Conservation (phyloP, 768 basidiomycete genomes). For the Tulasnella sp. region DNA sequence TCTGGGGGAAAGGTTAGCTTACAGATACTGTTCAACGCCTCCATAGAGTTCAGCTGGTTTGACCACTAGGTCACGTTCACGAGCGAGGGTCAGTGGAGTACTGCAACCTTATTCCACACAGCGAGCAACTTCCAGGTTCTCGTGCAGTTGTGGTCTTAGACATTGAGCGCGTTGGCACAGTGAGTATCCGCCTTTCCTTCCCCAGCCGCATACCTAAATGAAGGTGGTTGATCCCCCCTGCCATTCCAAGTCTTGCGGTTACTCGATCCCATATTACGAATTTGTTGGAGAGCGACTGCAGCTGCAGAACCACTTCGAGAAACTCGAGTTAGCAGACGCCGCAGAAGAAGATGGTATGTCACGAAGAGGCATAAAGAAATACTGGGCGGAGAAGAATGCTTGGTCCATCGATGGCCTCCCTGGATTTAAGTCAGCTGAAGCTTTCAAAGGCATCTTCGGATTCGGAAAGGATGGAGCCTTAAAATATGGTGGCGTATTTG, state of each 20-base stretch:
- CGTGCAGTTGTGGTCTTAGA: constrained; percentile 50
- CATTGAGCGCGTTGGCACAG: constrained; percentile 46
- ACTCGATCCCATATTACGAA: constrained; percentile 47
- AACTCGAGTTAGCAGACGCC: constrained; percentile 36
- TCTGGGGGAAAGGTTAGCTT: constrained; percentile 45
- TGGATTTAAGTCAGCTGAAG: constrained; percentile 26
- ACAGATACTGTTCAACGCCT: not conserved
- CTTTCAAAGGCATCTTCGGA: not conserved
- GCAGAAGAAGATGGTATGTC: constrained; percentile 18
- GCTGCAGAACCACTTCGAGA: constrained; percentile 36
- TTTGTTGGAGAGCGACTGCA: constrained; percentile 45
- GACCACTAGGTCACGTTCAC: constrained; percentile 40
- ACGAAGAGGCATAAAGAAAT: constrained; percentile 39
- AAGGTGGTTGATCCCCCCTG: not conserved
- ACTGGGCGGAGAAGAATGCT: constrained; percentile 43
- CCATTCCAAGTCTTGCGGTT: constrained; percentile 52
- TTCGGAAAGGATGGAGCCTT: too few species aligned
- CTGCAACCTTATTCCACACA: constrained; percentile 37
- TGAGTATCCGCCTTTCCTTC: constrained; percentile 21
- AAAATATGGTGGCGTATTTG: too few species aligned
- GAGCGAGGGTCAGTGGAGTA: constrained; percentile 57
- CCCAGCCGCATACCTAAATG: not conserved
- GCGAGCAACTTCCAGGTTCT: constrained; percentile 42
- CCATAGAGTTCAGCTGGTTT: not conserved
- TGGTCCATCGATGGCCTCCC: constrained; percentile 48